Conservation (phyloP, 1,284 basidiomycete genomes). For the Ganoderma resinaceum region DNA sequence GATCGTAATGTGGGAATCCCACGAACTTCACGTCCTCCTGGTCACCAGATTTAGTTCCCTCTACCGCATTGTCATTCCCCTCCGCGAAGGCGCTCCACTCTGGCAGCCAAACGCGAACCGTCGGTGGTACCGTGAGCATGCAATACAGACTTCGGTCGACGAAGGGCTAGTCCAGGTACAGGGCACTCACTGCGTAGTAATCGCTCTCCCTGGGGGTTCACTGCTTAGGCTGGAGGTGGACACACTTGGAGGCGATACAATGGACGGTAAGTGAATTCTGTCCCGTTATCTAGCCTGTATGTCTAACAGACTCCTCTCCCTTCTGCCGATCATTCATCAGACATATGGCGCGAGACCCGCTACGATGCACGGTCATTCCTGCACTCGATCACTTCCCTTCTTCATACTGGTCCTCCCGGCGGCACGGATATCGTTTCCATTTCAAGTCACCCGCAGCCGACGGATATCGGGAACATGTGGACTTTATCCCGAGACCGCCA, state of each 20-base stretch:
- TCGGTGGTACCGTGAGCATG: slow-evolving; percentile 74
- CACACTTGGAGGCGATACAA: slow-evolving; percentile 54
- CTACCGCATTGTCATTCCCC: slow-evolving; percentile 77
- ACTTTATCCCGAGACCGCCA: slow-evolving; percentile 89
- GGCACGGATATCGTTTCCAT: slow-evolving; percentile 70
- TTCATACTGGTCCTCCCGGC: slow-evolving; percentile 49
- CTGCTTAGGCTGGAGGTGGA: slow-evolving; percentile 77
- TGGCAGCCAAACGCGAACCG: slow-evolving; percentile 60
- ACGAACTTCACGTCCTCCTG: slow-evolving; percentile 75
- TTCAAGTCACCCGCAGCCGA: slow-evolving; percentile 72
- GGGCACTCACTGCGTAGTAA: slow-evolving; percentile 70
- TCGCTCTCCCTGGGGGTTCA: slow-evolving; percentile 73
- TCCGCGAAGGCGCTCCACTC: slow-evolving; percentile 56
- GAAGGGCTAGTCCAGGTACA: slow-evolving; percentile 72
- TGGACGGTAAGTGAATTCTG: slow-evolving; percentile 55
- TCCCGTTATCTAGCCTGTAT: slow-evolving; percentile 19
- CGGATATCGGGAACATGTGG: slow-evolving; percentile 77
- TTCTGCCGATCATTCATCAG: slow-evolving; percentile 39
- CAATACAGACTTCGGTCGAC: slow-evolving; percentile 53
- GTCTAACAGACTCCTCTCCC: slow-evolving; percentile 5
- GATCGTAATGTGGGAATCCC: slow-evolving; percentile 64
- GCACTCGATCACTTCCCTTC: slow-evolving; percentile 38
- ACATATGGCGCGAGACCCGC: slow-evolving; percentile 72
- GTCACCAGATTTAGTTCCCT: slow-evolving; percentile 76
- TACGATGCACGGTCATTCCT: slow-evolving; percentile 69